Base-by-base conservation (phyloP, 345 rosid genomes). In the Triadica sebifera region DNA sequence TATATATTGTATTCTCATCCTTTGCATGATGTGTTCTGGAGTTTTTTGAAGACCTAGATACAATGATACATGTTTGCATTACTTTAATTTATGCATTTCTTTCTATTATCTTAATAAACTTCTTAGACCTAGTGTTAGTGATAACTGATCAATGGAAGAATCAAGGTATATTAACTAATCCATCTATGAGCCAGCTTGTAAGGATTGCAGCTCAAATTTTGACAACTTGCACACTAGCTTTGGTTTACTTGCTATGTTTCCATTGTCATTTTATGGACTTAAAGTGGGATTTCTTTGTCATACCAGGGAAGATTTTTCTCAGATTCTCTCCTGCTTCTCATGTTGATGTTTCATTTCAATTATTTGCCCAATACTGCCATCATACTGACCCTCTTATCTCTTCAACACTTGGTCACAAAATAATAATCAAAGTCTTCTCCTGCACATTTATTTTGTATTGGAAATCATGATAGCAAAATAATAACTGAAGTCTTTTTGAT, bases 101-200 rank as follows among this genome's bases (percentile, higher is more conserved):
- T 4, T 50, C 4, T 43, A n/a, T 58, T 57, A 8, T 43, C 52
- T 57, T 41, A 13, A 38, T 53, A 50, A 55, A 39, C 65, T 70
- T 38, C 25, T 24, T 56, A n/a, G 19, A 15, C 52, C 56, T 20
- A 47, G 25, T 49, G 56, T 25, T 24, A 46, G 39, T 24, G 50
- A 25, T 67, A 47, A 25, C 8, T 25, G 22, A n/a, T 25, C 5
- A 13, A 1, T 47, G n/a, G 56, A 15, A 47, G 22, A 19, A 45
- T 66, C 39, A 15, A 67, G 16, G n/a, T 49, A 22, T 67, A n/a
- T 22, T 45, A 65, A 65, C 24, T 39, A 65, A 65, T 65, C 24
- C 47, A 24, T 46, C 39, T 66, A 22, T 5, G 70, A 7, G 13
- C 2, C 24, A 12, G 39, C 39, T 15, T 22, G 20, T 6, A 10